These are phyloP conservation scores for Rosa chinensis DNA, from an alignment of 306 rosid species.

Conservation along the genomic window DNA sequence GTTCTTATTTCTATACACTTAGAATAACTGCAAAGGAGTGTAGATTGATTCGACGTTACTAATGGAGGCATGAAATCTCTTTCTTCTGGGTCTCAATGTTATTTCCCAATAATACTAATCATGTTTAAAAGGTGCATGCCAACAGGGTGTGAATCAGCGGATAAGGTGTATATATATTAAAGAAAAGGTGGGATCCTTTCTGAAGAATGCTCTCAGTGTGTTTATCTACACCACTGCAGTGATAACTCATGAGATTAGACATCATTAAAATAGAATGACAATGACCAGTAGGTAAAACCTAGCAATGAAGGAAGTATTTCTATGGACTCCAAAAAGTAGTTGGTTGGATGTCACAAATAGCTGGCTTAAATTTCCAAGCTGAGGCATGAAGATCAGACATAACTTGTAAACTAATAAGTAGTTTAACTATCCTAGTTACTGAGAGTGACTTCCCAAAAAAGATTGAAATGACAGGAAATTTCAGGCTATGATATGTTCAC, in stretches of 20 bases:
- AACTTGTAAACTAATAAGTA: neutral
- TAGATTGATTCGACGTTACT: too few species aligned
- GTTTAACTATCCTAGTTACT: neutral
- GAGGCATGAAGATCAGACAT: constrained; percentile 1
- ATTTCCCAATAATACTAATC: neutral
- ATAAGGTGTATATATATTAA: too few species aligned
- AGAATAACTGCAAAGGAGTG: neutral
- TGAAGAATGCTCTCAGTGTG: too few species aligned
- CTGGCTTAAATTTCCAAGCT: neutral
- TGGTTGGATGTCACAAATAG: neutral
- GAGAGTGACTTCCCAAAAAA: neutral
- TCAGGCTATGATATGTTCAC: neutral
- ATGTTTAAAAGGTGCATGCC: neutral
- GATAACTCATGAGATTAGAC: neutral
- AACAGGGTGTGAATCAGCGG: neutral
- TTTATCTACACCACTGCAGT: neutral
- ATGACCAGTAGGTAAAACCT: neutral
- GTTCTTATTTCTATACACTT: neutral
- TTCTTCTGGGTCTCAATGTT: too few species aligned
- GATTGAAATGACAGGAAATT: neutral
- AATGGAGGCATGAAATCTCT: too few species aligned
- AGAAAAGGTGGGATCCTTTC: too few species aligned
- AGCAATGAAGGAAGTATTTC: neutral
- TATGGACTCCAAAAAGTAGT: neutral
- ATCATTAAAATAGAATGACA: neutral